Percentiles rank a stretch among this genome's conserved stretches.
These are phyloP conservation scores for Fusarium sp. DNA, from an alignment of 2,329 filamentous ascomycete species.

Conservation along the genomic window DNA sequence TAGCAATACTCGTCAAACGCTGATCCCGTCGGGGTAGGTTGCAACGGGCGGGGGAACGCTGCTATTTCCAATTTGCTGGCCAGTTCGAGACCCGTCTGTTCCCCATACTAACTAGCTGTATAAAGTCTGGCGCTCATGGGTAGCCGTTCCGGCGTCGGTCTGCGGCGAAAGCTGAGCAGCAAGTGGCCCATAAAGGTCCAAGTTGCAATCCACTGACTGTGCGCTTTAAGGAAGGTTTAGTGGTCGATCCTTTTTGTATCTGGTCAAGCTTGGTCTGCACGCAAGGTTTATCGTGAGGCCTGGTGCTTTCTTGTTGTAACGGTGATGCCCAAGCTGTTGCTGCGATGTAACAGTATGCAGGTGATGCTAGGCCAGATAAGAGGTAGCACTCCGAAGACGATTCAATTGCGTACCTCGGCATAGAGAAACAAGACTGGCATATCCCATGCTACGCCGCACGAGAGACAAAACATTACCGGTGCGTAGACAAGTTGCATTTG, in stretches of 20 bases:
- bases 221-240: not conserved
- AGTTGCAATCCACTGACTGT: constrained; percentile 6
- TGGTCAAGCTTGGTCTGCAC: not conserved
- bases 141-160: not conserved
- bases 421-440: not conserved
- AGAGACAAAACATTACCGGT: not conserved
- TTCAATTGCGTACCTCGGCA: not conserved
- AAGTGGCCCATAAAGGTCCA: not conserved
- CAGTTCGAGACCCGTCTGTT: not conserved
- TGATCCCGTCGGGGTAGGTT: constrained; percentile 15
- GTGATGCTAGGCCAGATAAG: not conserved
- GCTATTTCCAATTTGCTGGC: not conserved
- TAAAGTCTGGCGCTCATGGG: not conserved
- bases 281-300: not conserved
- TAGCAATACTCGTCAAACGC: constrained; percentile 4
- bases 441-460: not conserved
- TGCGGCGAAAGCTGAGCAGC: not conserved
- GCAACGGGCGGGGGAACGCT: constrained; percentile 4
- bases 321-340: not conserved
- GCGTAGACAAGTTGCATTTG: not conserved
- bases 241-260: not conserved
- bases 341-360: not conserved
- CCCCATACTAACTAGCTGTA: constrained; percentile 14
- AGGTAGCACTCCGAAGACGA: not conserved
- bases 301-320: not conserved